phyloP scores from a whole-genome alignment of 345 rosid genomes.

The Stellera chamaejasme region DNA sequence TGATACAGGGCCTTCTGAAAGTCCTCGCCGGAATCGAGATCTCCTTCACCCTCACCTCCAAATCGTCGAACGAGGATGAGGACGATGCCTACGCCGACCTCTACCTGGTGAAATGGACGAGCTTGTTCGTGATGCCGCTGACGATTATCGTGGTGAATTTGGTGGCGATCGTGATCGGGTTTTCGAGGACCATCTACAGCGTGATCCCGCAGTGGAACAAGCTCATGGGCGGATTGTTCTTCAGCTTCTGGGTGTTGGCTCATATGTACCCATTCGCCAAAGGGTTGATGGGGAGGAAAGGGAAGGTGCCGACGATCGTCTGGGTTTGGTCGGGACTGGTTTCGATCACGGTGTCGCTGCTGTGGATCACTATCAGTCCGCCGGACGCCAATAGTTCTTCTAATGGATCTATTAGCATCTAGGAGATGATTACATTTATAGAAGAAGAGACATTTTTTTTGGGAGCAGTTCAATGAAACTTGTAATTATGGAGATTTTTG shows the following conservation, averaged over 20 bases:
- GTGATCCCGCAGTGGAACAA: slow-evolving; percentile 88
- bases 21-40: slow-evolving; percentile 78
- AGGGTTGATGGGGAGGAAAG: slow-evolving; percentile 82
- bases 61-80: slow-evolving; percentile 64
- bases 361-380: slow-evolving; percentile 70
- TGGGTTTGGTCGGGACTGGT: slow-evolving; percentile 79
- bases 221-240: slow-evolving; percentile 73
- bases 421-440: too few species aligned
- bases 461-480: too few species aligned
- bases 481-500: too few species aligned
- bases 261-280: slow-evolving; percentile 83
- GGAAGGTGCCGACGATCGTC: slow-evolving; percentile 75
- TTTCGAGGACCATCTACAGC: slow-evolving; percentile 63
- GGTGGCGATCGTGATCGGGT: slow-evolving; percentile 59
- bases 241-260: slow-evolving; percentile 84
- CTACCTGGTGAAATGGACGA: slow-evolving; percentile 82
- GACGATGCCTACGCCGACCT: slow-evolving; percentile 73
- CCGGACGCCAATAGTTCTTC: slow-evolving; percentile 27
- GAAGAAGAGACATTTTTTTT: too few species aligned
- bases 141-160: slow-evolving; percentile 66
- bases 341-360: slow-evolving; percentile 62
- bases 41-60: slow-evolving; percentile 70
- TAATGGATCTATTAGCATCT: too few species aligned
- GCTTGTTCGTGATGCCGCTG: slow-evolving; percentile 74
- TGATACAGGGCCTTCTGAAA: slow-evolving; percentile 79